These are phyloP conservation scores for Phyllachora maydis DNA, from an alignment of 2,329 filamentous ascomycete species.

Conservation along the genomic window DNA sequence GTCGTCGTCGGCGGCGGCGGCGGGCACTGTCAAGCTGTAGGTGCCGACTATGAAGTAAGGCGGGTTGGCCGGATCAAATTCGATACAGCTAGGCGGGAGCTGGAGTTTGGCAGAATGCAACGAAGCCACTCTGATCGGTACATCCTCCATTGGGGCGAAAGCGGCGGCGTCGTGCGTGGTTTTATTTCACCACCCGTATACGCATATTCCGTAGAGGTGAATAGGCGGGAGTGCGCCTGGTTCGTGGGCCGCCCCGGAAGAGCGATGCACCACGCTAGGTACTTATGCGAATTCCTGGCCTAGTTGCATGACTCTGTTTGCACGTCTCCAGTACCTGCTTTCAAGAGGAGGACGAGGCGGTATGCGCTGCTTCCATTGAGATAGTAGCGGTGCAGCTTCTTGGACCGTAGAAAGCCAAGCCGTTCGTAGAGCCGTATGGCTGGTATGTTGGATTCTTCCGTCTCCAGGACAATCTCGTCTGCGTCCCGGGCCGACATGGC, in stretches of 20 bases:
- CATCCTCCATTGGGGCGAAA: too few species aligned
- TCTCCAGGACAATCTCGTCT: constrained; percentile 91
- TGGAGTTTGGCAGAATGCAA: constrained; percentile 32
- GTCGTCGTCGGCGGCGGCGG: too few species aligned
- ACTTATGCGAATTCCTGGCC: too few species aligned
- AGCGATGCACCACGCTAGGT: too few species aligned
- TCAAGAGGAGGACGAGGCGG: constrained; percentile 64
- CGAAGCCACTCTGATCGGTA: too few species aligned
- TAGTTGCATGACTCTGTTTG: too few species aligned
- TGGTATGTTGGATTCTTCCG: constrained; percentile 77
- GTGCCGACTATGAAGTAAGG: constrained; percentile 64
- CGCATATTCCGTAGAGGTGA: too few species aligned
- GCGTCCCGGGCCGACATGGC: constrained; percentile 70
- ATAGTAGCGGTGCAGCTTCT: constrained; percentile 87
- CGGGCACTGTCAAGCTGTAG: constrained; percentile 64
- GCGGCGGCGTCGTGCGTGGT: too few species aligned
- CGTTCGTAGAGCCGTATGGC: constrained; percentile 88
- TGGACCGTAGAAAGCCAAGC: constrained; percentile 78
- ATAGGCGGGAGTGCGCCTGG: too few species aligned
- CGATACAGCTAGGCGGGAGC: constrained; percentile 58
- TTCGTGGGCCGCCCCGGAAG: too few species aligned
- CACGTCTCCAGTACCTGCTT: too few species aligned
- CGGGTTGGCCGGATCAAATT: constrained; percentile 43
- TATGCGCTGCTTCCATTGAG: constrained; percentile 93
- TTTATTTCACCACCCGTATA: too few species aligned